Evolutionary conservation across 139 green algal genomes (phyloP).

Genomic region (Asterochloris sp.): DNA sequence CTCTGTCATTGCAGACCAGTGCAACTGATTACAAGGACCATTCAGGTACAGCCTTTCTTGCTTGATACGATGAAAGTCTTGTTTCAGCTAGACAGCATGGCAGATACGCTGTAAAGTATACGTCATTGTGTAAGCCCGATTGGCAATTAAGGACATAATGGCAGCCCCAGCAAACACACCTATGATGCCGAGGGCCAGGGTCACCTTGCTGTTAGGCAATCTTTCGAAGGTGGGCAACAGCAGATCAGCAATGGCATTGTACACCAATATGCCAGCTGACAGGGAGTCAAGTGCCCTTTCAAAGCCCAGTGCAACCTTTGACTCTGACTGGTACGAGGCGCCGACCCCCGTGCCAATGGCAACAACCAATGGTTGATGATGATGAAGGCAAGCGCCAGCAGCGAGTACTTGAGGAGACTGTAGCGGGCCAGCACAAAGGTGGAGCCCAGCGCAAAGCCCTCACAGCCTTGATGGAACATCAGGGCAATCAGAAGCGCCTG

Average conservation of each 20-base stretch:
- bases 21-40: too few species aligned
- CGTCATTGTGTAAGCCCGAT: background rate
- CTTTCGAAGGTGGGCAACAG: conserved; percentile 28
- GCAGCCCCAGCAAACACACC: conserved; percentile 4
- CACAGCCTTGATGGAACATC: conserved; percentile 59
- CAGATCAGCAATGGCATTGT: conserved; percentile 60
- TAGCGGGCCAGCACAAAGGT: conserved; percentile 21
- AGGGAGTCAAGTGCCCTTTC: conserved; percentile 59
- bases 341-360: conserved; percentile 52
- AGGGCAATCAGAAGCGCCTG: conserved; percentile 47
- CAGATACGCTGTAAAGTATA: too few species aligned
- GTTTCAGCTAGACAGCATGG: too few species aligned
- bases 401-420: conserved; percentile 15
- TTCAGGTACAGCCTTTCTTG: too few species aligned
- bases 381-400: conserved; percentile 48
- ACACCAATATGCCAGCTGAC: conserved; percentile 57
- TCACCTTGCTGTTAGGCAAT: background rate
- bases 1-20: too few species aligned
- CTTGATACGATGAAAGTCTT: too few species aligned
- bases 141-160: conserved; percentile 17
- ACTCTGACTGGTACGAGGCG: conserved; percentile 36
- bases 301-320: conserved; percentile 22
- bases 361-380: conserved; percentile 56
- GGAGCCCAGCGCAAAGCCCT: conserved; percentile 36
- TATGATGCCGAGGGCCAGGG: conserved; percentile 7